Percentiles rank a stretch among this genome's conserved stretches.
These are phyloP conservation scores for Microcos paniculata DNA, from an alignment of 345 rosid genomes.

Conservation along the genomic window DNA sequence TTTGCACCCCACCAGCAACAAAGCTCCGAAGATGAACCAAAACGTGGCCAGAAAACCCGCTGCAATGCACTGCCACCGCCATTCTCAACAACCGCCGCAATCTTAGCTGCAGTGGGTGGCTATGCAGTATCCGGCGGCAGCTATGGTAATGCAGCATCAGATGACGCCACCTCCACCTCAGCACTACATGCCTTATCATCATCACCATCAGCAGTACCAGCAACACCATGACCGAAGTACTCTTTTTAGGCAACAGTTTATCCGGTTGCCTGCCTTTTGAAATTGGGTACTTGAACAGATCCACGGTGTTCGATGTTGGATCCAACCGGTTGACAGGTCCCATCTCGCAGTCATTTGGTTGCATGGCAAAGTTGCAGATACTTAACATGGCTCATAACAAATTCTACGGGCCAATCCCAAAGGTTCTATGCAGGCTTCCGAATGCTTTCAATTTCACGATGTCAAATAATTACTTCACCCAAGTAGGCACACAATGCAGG, in stretches of 20 bases:
- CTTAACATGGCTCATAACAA: conserved; percentile 29
- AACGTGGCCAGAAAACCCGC: too few relatives aligned
- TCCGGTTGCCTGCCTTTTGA: conserved; percentile 30
- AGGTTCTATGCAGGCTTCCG: conserved; percentile 23
- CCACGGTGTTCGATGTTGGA: conserved; percentile 25
- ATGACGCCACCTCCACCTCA: too few relatives aligned
- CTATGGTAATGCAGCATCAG: too few relatives aligned
- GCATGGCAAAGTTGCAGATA: conserved; percentile 17
- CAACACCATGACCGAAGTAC: conserved; percentile 16
- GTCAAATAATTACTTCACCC: conserved; percentile 29
- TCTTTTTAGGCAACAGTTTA: conserved; percentile 27
- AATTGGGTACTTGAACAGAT: conserved; percentile 22
- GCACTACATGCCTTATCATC: too few relatives aligned
- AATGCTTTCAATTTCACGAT: conserved; percentile 24
- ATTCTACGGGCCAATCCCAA: conserved; percentile 27
- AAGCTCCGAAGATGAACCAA: too few relatives aligned
- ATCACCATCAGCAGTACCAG: too few relatives aligned
- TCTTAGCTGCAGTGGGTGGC: too few relatives aligned
- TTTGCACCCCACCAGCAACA: too few relatives aligned
- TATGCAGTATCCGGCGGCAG: too few relatives aligned
- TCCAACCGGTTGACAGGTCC: conserved; percentile 25
- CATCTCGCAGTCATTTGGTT: conserved; percentile 31
- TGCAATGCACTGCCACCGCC: too few relatives aligned
- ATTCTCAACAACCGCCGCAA: too few relatives aligned
- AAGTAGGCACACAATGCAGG: conserved; percentile 30